Conservation (phyloP, 139 green algal genomes). For the Chlorella sp. region DNA sequence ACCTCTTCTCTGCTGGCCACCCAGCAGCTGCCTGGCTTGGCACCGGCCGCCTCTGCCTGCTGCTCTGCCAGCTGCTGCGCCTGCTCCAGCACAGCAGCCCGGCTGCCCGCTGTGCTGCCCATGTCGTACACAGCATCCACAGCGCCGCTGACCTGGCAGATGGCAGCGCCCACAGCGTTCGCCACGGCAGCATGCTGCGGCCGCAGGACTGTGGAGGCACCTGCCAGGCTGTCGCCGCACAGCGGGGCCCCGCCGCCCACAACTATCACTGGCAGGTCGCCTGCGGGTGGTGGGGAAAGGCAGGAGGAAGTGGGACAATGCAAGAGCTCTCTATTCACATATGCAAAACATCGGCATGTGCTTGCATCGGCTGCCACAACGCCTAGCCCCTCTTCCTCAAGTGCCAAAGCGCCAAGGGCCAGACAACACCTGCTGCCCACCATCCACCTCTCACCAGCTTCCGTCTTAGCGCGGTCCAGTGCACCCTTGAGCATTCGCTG, state of each 20-base stretch:
- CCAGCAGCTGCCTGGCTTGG: conserved; percentile 7
- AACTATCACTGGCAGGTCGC: conserved; percentile 49
- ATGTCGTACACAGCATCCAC: conserved; percentile 37
- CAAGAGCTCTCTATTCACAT: no score
- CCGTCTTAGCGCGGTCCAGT: conserved; percentile 35
- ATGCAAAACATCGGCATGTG: no score
- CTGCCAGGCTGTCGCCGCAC: conserved; percentile 40
- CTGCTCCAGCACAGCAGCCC: neutral
- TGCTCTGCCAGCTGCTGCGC: conserved; percentile 3
- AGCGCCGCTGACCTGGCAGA: conserved; percentile 44
- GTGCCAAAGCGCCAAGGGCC: neutral
- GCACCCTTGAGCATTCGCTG: conserved; percentile 33
- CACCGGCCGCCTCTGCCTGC: conserved; percentile 28
- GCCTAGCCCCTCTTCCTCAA: no score
- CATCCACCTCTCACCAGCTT: conserved; percentile 1
- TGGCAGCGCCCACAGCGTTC: conserved; percentile 60
- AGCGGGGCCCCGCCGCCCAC: conserved; percentile 53
- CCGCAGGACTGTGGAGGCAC: conserved; percentile 24
- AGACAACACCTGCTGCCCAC: neutral
- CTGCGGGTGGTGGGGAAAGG: neutral
- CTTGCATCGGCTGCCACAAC: no score
- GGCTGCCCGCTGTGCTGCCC: conserved; percentile 11
- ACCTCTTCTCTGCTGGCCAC: conserved; percentile 48
- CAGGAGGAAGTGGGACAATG: no score
- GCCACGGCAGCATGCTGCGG: conserved; percentile 51